Evolutionary conservation across 2,329 filamentous ascomycete species (phyloP), one percentile per base, ranked within the genome.

Genomic region (Colletotrichum sp.): DNA sequence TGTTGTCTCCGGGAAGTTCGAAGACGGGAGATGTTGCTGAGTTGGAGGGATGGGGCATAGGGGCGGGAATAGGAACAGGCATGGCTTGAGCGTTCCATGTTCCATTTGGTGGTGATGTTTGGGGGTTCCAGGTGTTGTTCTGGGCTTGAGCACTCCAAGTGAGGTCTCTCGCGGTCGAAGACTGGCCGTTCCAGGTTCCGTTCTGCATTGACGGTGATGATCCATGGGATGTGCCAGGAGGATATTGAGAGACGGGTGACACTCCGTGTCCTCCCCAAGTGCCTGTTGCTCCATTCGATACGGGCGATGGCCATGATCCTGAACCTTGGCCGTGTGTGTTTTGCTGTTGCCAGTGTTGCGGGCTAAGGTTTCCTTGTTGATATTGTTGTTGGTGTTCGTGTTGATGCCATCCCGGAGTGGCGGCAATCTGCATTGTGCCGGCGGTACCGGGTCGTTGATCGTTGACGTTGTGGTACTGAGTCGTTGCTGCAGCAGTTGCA

Each of bases 1-100:
- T 69, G 13, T 76, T 26, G 34, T 76, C 74, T 69, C 74, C 74
- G 10, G 74, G 64, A 7, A 76, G 59, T 36, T 76, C 74, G 24
- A 76, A 76, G 70, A 76, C 70, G 34, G 74, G 70, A 7, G 30
- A 30, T 16, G 6, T 76, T 60, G 57, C n/a, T 48, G 39, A 28
- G 28, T 16, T 59, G 6, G 57, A 36, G 7, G 70, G 70, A 30
- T 69, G 32, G 7, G 73, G 73, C 6, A 68, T 26, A 16, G 57
- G 55, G 7, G 48, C 70, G 14, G 69, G 63, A 26, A 67, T 55
- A 18, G 32, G 57, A 12, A 60, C 59, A 21, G 32, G 57, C 7
- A 60, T 59, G 4, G 43, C 70, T 13, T 76, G 74, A 0, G 64
- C 64, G 57, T 68, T 74, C 74, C 73, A 73, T 9, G 69, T 72